Base-by-base conservation (phyloP, 73 alveolate species). In the Durusdinium trenchii region DNA sequence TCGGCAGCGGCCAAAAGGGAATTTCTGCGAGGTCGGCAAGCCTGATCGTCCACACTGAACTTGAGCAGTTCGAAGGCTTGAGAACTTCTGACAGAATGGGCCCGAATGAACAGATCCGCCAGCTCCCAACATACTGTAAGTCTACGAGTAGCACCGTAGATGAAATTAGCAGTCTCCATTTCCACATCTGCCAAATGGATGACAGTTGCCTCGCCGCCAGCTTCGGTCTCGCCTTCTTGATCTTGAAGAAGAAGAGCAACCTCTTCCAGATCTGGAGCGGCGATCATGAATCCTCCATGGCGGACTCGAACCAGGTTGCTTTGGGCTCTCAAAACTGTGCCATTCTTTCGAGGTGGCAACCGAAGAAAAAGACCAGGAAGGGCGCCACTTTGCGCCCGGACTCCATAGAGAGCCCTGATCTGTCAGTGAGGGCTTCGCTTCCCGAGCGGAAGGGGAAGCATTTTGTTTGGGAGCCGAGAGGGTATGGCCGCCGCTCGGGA, bases 271-370 rank as follows among this genome's bases (percentile, higher is more conserved):
- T n/a, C 50, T 4, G 94, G 94, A 26, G 51, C 40, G 5, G 51
- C 42, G 30, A 16, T 40, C 76, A 84, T 48, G 51, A 84, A 84
- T n/a, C 94, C 94, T n/a, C n/a, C n/a, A n/a, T n/a, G n/a, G n/a
- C n/a, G n/a, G n/a, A n/a, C n/a, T n/a, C n/a, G n/a, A n/a, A n/a
- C n/a, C n/a, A n/a, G n/a, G n/a, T n/a, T n/a, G n/a, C n/a, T n/a
- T n/a, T n/a, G n/a, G n/a, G n/a, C n/a, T n/a, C n/a, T n/a, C n/a
- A n/a, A n/a, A n/a, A n/a, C n/a, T n/a, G n/a, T n/a, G n/a, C n/a
- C n/a, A n/a, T n/a, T n/a, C n/a, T n/a, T n/a, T n/a, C n/a, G n/a
- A n/a, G n/a, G n/a, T n/a, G n/a, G n/a, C n/a, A n/a, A n/a, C n/a
- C n/a, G n/a, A n/a, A n/a, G n/a, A n/a, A n/a, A n/a, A n/a, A n/a